Base-by-base conservation (phyloP, 345 rosid genomes). In the Erysimum cheiranthoides region DNA sequence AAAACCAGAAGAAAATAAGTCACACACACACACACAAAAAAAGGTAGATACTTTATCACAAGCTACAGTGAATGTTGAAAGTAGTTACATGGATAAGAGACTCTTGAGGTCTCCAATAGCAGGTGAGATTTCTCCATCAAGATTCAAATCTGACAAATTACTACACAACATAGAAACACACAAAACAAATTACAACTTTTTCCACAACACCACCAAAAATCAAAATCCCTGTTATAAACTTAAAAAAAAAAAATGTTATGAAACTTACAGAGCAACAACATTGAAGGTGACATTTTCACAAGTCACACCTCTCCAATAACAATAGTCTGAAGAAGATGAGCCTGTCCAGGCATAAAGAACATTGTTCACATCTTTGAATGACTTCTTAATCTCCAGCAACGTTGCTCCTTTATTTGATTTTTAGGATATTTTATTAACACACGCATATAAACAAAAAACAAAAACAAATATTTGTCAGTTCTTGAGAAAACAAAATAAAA, bases 41-140 rank as follows among this genome's bases (percentile, higher is more conserved):
- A 68, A 61, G 10, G 52, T 35, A 54, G 3, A 58, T 46, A 45
- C 46, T 57, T 71, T 49, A 57, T 65, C 25, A 57, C 21, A 49
- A 12, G 47, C 68, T 57, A 71, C 72, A 77, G 69, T 50, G 36
- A 18, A 3, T 38, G 7, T 51, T 25, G 42, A 47, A 61, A 81
- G 25, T 53, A 66, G 30, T 75, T 89, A 95, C 98, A 95, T 79
- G 38, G 89, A 80, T 10, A 80, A 64, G 16, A 95, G 82, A 78
- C 81, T 85, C 73, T 87, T 90, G 47, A 93, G 96, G 79, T 93
- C 85, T 82, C 98, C 98, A 50, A 95, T 79, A 25, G 93, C 86
- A 17, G 97, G 86, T 38, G 97, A 90, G 71, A 95, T 86, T 86
- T 95, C 97, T 35, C 99, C 98, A 61, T 87, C 97, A 83, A 93